Evolutionary conservation across 2,329 filamentous ascomycete genomes (phyloP), one percentile per base, ranked within the genome.

Genomic region (Penicillium sp.): DNA sequence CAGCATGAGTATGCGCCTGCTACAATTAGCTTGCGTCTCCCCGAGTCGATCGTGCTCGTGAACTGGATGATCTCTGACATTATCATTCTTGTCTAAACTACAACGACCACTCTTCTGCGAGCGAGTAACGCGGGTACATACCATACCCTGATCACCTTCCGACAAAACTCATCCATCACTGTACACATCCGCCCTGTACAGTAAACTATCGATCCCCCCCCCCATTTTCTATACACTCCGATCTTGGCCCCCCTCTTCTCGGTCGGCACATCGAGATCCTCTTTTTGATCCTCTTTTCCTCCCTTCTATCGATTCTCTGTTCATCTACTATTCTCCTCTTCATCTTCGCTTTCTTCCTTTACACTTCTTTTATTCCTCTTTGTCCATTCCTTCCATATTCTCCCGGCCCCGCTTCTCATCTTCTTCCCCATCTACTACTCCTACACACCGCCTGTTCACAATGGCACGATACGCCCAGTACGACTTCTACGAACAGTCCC

Each of bases 401-500:
- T 47, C 43, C 43, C 28, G 34, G 22, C 22, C 48, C 25, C 48
- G 41, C 42, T 34, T 57, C 43, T 53, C 31, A n/a, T 47, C 11
- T 53, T 38, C 48, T 31, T 17, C 37, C 53, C 37, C 54, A 31
- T 43, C 37, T 45, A 48, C 48, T 54, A 42, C 35, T 38, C 35
- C 20, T 25, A 25, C 65, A 68, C 62, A 67, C 65, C 69, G 65
- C 67, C 66, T 65, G 62, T 67, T 64, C 67, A 67, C 59, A 59
- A 78, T 79, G 76, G 75, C 78, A 63, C 75, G 75, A 68, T 81
- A 79, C 71, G 76, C 76, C 62, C 76, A 79, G 66, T 78, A 75
- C 63, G 74, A 79, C 57, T 77, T 77, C 65, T 80, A 80, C 64
- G 75, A 75, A 64, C 76, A 77, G 63, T 72, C 77, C 58, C 74